A percentile compares a stretch with the other conserved stretches of the same genome.
Conservation (phyloP, 352 stramenopile species). For the Phytopythium cucurbitacearum region DNA sequence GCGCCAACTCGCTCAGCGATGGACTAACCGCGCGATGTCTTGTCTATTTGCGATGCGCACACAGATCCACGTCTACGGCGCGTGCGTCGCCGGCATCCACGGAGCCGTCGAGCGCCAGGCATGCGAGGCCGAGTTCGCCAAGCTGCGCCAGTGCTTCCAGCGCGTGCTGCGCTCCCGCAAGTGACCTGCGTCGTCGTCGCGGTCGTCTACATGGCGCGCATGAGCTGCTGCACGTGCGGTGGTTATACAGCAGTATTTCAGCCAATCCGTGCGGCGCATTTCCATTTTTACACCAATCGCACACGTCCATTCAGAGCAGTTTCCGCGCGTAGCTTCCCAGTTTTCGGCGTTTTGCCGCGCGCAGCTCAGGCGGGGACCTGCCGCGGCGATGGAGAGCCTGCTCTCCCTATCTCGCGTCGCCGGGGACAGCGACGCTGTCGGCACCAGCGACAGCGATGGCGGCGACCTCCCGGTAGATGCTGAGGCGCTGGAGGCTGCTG, state of each 20-base stretch:
- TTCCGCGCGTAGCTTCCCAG: no score
- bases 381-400: background rate
- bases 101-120: conserved; percentile 42
- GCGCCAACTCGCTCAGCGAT: no score
- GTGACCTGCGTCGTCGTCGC: background rate
- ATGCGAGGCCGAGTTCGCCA: conserved; percentile 72
- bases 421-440: conserved; percentile 10
- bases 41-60: conserved; percentile 1
- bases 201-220: no score
- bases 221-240: background rate
- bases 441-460: conserved; percentile 6
- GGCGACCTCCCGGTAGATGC: conserved; percentile 17
- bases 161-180: conserved; percentile 33
- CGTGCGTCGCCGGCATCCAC: conserved; percentile 63
- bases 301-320: no score
- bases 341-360: no score
- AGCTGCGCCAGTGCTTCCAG: conserved; percentile 65
- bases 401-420: conserved; percentile 1
- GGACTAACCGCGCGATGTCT: background rate
- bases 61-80: conserved; percentile 78
- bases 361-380: no score
- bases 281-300: no score
- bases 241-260: background rate
- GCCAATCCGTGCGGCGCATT: background rate
- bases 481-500: conserved; percentile 23